Evolutionary conservation across 2,329 filamentous ascomycete species (phyloP).

Genomic region (Verticillium isaacii): DNA sequence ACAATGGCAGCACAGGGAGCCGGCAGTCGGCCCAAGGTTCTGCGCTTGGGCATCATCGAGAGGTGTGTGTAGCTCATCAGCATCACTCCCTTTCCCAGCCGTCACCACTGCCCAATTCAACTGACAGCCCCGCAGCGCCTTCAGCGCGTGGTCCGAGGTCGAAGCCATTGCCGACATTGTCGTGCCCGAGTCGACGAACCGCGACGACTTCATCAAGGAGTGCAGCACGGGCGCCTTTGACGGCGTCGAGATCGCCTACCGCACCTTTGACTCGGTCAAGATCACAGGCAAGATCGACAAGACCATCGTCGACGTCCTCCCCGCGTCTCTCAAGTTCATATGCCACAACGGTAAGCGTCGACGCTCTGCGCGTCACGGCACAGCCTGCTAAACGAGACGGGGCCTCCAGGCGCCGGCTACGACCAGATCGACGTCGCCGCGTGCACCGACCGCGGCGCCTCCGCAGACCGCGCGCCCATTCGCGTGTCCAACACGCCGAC

Average conservation of each 20-base stretch:
- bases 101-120: not conserved
- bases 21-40: conserved; percentile 23
- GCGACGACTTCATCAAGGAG: conserved; percentile 65
- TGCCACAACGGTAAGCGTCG: conserved; percentile 52
- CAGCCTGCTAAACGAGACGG: not conserved
- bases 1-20: not conserved
- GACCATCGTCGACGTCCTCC: conserved; percentile 59
- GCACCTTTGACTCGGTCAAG: conserved; percentile 61
- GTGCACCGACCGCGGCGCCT: conserved; percentile 52
- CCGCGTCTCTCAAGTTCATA: conserved; percentile 49
- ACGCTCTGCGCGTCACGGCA: not conserved
- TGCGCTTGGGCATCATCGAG: conserved; percentile 32
- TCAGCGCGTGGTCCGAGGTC: conserved; percentile 59
- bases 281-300: conserved; percentile 68
- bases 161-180: conserved; percentile 60
- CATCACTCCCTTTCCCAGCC: no score
- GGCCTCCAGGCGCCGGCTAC: conserved; percentile 70
- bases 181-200: conserved; percentile 53
- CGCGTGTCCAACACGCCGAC: conserved; percentile 77
- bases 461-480: no score
- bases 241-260: conserved; percentile 60
- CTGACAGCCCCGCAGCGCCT: conserved; percentile 45
- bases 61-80: conserved; percentile 23
- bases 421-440: conserved; percentile 73
- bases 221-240: conserved; percentile 61